phyloP scores from a whole-genome alignment of 2,329 filamentous ascomycete genomes.

The Hyphodiscus sp. region DNA sequence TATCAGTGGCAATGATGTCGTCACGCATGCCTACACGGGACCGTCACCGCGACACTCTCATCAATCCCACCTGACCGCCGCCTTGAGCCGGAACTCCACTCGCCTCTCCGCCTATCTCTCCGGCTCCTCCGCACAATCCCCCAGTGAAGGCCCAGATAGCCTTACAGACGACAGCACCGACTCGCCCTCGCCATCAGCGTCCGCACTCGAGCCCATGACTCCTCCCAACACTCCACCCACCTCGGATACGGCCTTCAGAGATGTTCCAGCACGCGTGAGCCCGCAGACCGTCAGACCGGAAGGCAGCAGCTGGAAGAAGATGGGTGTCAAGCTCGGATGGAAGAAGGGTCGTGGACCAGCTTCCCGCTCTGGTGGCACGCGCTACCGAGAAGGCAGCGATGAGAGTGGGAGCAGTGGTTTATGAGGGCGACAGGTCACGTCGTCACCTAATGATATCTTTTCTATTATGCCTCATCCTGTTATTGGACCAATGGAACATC shows the following conservation, averaged over 20 bases:
- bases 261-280: slow-evolving; percentile 22
- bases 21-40: slow-evolving; percentile 17
- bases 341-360: slow-evolving; percentile 43
- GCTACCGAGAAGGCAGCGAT: slow-evolving; percentile 31
- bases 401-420: slow-evolving; percentile 35
- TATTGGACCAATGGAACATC: slow-evolving; percentile 23
- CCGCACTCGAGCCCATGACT: slow-evolving; percentile 57
- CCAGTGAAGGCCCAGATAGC: slow-evolving; percentile 42
- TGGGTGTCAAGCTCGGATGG: slow-evolving; percentile 54
- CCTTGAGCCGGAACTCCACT: slow-evolving; percentile 17
- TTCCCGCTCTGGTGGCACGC: slow-evolving; percentile 34
- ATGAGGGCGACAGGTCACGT: slow-evolving; percentile 55
- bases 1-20: slow-evolving; percentile 13
- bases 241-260: slow-evolving; percentile 36
- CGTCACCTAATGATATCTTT: slow-evolving; percentile 35
- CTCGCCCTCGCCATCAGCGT: slow-evolving; percentile 45
- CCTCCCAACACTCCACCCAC: slow-evolving; percentile 67
- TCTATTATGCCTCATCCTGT: slow-evolving; percentile 25
- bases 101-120: slow-evolving; percentile 23
- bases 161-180: slow-evolving; percentile 61
- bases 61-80: slow-evolving; percentile 25
- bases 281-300: slow-evolving; percentile 18
- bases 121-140: slow-evolving; percentile 35
- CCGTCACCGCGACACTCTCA: slow-evolving; percentile 23
- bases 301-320: slow-evolving; percentile 55